These are phyloP conservation scores for Incumbomyces lentus DNA, from an alignment of 2,329 filamentous ascomycete species.

Conservation along the genomic window DNA sequence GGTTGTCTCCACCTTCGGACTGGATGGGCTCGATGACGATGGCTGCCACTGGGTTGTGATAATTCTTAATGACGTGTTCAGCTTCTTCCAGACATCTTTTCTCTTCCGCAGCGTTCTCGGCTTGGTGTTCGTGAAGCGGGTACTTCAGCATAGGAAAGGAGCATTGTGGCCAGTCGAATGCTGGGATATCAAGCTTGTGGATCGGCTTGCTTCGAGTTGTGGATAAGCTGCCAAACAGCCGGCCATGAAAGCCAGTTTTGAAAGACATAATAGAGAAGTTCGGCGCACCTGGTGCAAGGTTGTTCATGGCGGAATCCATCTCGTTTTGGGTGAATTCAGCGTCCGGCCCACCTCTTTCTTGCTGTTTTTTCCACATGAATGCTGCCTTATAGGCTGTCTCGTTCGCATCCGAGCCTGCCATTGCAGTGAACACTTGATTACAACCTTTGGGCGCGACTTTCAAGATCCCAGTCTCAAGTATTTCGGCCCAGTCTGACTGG, in stretches of 20 bases:
- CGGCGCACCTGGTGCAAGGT: conserved; percentile 67
- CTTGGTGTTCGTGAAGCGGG: conserved; percentile 66
- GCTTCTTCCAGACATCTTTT: conserved; percentile 71
- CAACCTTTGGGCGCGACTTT: conserved; percentile 73
- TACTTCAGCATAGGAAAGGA: conserved; percentile 80
- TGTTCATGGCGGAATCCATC: conserved; percentile 64
- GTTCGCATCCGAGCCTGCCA: conserved; percentile 84
- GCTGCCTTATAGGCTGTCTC: conserved; percentile 92
- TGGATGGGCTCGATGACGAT: conserved; percentile 84
- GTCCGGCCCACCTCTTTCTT: conserved; percentile 64
- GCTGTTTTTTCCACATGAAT: conserved; percentile 82
- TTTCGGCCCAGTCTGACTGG: conserved; percentile 67
- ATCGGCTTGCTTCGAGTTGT: conserved; percentile 88
- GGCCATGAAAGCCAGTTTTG: conserved; percentile 80
- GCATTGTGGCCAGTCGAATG: conserved; percentile 90
- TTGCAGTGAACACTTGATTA: conserved; percentile 81
- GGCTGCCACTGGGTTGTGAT: conserved; percentile 68
- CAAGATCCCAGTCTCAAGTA: conserved; percentile 71
- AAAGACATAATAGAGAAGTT: conserved; percentile 80
- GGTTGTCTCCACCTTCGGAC: conserved; percentile 90
- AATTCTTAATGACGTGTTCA: conserved; percentile 68
- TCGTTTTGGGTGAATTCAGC: conserved; percentile 75
- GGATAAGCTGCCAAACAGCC: conserved; percentile 75
- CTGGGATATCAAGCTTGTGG: conserved; percentile 89
- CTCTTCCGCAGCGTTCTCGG: conserved; percentile 75